Conservation (phyloP, 2,329 filamentous ascomycete species). For the Grosmannia serpens region DNA sequence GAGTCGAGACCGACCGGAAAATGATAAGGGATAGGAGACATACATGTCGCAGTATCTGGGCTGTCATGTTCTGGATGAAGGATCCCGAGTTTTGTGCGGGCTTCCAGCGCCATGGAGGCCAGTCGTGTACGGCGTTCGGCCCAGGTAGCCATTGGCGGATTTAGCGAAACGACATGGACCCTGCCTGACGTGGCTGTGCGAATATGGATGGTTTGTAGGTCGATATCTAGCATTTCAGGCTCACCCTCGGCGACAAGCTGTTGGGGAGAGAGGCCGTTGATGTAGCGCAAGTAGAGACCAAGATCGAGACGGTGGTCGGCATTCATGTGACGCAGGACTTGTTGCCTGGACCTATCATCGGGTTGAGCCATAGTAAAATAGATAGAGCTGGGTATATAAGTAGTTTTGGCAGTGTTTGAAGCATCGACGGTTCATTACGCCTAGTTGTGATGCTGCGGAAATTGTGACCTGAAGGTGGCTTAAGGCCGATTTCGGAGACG, state of each 20-base stretch:
- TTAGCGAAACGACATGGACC: constrained; percentile 45
- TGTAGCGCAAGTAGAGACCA: constrained; percentile 65
- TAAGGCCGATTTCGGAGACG: background rate
- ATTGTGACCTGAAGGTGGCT: background rate
- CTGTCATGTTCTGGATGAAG: constrained; percentile 31
- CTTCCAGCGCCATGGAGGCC: constrained; percentile 54
- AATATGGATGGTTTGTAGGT: constrained; percentile 51
- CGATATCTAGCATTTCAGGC: constrained; percentile 54
- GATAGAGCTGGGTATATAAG: background rate
- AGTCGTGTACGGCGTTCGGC: constrained; percentile 58
- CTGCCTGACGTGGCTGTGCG: constrained; percentile 32
- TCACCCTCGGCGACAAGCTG: constrained; percentile 13
- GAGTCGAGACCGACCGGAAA: constrained; percentile 33
- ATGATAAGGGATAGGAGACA: constrained; percentile 20
- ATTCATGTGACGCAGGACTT: constrained; percentile 75
- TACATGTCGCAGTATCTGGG: constrained; percentile 18
- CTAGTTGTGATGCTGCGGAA: background rate
- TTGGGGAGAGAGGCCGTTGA: constrained; percentile 39
- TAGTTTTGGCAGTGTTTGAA: background rate
- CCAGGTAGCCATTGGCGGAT: constrained; percentile 58
- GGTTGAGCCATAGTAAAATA: constrained; percentile 3
- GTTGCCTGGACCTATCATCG: constrained; percentile 15
- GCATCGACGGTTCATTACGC: too few relatives aligned
- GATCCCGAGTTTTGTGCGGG: constrained; percentile 48
- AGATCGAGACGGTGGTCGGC: constrained; percentile 66